phyloP scores from a whole-genome alignment of 2,329 filamentous ascomycete species.

The Aspergillus arachidicola region DNA sequence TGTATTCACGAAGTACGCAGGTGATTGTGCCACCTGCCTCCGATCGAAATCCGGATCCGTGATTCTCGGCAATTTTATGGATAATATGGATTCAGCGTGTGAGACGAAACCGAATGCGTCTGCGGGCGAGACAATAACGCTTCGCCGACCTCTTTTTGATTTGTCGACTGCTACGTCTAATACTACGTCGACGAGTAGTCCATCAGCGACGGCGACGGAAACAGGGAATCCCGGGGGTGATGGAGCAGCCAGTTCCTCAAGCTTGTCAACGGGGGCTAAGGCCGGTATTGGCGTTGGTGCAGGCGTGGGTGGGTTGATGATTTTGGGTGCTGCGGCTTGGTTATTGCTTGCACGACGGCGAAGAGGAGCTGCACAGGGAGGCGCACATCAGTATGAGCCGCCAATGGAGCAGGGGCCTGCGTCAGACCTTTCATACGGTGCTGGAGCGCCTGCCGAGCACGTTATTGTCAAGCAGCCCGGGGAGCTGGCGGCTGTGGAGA shows the following conservation, averaged over 20 bases:
- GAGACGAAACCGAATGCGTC: conserved; percentile 1
- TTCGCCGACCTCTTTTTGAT: background rate
- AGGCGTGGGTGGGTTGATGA: background rate
- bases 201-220: background rate
- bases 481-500: background rate
- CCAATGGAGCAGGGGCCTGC: background rate
- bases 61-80: conserved; percentile 6
- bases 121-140: background rate
- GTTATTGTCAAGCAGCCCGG: background rate
- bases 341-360: background rate
- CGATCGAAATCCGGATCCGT: background rate
- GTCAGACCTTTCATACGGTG: background rate
- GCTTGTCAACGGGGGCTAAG: background rate
- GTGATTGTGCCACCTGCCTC: background rate
- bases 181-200: background rate
- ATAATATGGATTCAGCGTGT: conserved; percentile 1
- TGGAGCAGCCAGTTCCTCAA: background rate
- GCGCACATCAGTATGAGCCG: background rate
- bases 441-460: background rate
- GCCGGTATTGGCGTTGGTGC: background rate
- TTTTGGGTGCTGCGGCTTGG: background rate
- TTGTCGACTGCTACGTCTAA: background rate
- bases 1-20: background rate
- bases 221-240: background rate
- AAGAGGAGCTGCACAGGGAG: background rate